These are phyloP conservation scores for Hymenotorrendiella dingleyae DNA, from an alignment of 2,329 filamentous ascomycete species.

Conservation along the genomic window DNA sequence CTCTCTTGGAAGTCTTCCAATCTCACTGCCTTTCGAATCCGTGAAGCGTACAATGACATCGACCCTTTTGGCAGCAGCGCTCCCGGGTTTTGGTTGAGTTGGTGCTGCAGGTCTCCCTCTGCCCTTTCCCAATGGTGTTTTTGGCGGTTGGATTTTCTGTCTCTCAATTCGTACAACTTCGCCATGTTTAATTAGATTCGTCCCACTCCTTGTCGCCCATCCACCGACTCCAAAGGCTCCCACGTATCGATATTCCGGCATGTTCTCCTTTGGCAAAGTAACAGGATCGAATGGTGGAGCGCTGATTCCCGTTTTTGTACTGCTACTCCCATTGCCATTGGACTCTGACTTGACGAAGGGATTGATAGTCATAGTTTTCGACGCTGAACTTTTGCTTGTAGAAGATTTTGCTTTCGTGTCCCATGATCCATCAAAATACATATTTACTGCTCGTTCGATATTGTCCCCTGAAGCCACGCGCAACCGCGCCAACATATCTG, in stretches of 20 bases:
- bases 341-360: constrained; percentile 19
- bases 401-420: constrained; percentile 30
- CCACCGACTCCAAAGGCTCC: constrained; percentile 87
- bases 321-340: constrained; percentile 19
- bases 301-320: constrained; percentile 25
- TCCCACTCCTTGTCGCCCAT: constrained; percentile 85
- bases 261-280: constrained; percentile 10
- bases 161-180: constrained; percentile 84
- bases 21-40: constrained; percentile 69
- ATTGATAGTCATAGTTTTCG: constrained; percentile 22
- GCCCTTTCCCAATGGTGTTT: constrained; percentile 41
- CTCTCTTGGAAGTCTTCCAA: constrained; percentile 83
- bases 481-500: constrained; percentile 44
- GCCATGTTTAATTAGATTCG: constrained; percentile 68
- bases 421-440: constrained; percentile 67
- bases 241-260: constrained; percentile 65
- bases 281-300: neutral
- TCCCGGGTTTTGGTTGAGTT: constrained; percentile 26
- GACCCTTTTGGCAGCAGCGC: constrained; percentile 54
- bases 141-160: constrained; percentile 56
- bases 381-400: constrained; percentile 1
- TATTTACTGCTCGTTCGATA: constrained; percentile 59
- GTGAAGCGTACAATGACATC: constrained; percentile 93
- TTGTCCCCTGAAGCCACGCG: constrained; percentile 50
- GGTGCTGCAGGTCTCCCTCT: constrained; percentile 25